phyloP scores from a whole-genome alignment of 345 rosid species.

The Gossypium australe region DNA sequence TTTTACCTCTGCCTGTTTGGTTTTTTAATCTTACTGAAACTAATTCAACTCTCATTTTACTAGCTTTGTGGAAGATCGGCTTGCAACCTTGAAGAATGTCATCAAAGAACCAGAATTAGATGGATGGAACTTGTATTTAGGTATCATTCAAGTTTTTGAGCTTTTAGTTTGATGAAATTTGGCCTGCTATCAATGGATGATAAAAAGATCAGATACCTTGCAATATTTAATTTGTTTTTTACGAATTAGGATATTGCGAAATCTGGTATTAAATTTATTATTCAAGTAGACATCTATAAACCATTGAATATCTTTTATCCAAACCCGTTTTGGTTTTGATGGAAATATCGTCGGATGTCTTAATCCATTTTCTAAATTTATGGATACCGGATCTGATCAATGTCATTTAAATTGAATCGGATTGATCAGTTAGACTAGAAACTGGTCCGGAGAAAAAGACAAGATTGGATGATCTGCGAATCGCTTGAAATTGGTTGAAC shows the following conservation, averaged over 20 bases:
- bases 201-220: background rate
- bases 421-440: too few relatives aligned
- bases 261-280: background rate
- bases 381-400: background rate
- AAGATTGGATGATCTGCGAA: too few relatives aligned
- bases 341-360: background rate
- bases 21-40: background rate
- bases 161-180: background rate
- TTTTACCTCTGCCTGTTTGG: background rate
- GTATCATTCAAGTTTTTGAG: constrained; percentile 19
- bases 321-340: background rate
- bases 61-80: constrained; percentile 94
- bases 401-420: too few relatives aligned
- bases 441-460: too few relatives aligned
- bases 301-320: background rate
- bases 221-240: background rate
- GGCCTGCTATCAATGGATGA: background rate
- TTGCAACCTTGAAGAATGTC: constrained; percentile 83
- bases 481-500: too few relatives aligned
- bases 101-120: constrained; percentile 78
- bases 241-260: background rate
- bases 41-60: constrained; percentile 9
- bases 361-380: background rate
- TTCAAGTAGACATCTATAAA: background rate
- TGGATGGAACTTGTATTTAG: constrained; percentile 79